Percentiles rank a stretch among this genome's conserved stretches.
phyloP scores from a whole-genome alignment of 805 yeast species.

The Ogataea henricii region DNA sequence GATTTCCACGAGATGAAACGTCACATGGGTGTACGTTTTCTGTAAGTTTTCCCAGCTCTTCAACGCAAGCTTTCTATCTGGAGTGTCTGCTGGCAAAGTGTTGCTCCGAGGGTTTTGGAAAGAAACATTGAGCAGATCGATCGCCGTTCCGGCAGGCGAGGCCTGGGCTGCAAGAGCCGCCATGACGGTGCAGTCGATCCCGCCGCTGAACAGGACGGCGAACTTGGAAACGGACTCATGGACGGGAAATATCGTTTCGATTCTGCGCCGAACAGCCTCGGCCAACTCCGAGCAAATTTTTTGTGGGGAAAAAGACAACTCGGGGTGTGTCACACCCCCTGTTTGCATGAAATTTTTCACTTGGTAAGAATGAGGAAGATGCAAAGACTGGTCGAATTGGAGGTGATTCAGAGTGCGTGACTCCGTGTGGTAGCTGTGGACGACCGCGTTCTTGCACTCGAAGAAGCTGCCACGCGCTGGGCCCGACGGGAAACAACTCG shows the following conservation, averaged over 20 bases:
- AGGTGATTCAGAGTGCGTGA: constrained; percentile 21
- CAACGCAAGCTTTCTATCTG: constrained; percentile 80
- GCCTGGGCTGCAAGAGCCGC: constrained; percentile 53
- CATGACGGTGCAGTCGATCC: constrained; percentile 86
- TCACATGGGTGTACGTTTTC: constrained; percentile 41
- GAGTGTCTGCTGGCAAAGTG: constrained; percentile 62
- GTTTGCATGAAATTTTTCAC: constrained; percentile 11
- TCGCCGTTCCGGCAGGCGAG: constrained; percentile 33
- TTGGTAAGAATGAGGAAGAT: constrained; percentile 21
- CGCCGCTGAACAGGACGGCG: constrained; percentile 87
- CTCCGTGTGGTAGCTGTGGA: constrained; percentile 45
- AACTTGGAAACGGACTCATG: constrained; percentile 41
- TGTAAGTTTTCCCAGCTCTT: constrained; percentile 57
- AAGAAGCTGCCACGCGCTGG: constrained; percentile 36
- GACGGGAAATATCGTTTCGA: constrained; percentile 62
- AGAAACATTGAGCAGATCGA: constrained; percentile 90
- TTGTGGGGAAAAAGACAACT: constrained; percentile 8
- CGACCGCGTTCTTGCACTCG: constrained; percentile 58
- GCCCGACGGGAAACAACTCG: constrained; percentile 45
- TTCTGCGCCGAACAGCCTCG: constrained; percentile 48
- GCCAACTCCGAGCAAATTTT: constrained; percentile 31
- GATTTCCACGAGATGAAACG: constrained; percentile 62
- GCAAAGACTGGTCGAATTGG: constrained; percentile 13
- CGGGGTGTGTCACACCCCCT: neutral
- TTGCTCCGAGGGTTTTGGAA: constrained; percentile 86